Base-by-base conservation (phyloP, 495 filamentous ascomycete genomes). In the Cercophora scortea region DNA sequence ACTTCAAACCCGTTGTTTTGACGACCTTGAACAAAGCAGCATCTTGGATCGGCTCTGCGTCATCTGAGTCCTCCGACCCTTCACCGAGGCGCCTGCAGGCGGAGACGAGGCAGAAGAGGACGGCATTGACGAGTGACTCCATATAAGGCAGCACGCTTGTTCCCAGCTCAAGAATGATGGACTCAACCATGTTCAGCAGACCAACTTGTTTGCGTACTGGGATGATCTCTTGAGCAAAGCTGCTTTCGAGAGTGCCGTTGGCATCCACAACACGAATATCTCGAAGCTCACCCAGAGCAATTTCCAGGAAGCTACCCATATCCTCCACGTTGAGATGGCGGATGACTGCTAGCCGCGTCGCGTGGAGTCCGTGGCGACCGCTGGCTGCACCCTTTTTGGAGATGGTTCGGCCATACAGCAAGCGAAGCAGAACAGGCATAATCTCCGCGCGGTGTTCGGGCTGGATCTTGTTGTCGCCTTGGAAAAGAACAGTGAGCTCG, bases 401-500 rank as follows among this genome's bases (percentile, higher is more conserved):
- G 35, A 96, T 87, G 55, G 87, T 82, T 51, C 87, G 85, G 32
- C 93, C 93, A 60, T 96, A 99, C 6, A 99, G 76, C 33, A 99
- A 66, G 47, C 90, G 79, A 19, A 99, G 78, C 47, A 97, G 75
- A 12, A 99, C 79, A 2, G 93, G 91, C 73, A 95, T 85, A 13
- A 95, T 62, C 18, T 80, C 79, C 16, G 62, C 55, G 5, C 83
- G 82, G 63, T 97, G 87, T 45, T 87, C 80, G 16, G 80, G 70
- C 61, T 85, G 83, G 44, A 96, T 84, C 50, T 82, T 68, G 55
- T 84, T 88, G 49, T 90, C 84, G 8, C 90, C 87, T 60, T 90
- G 88, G 45, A 97, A 81, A 50, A 97, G 86, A 2, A 90, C 81
- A 0, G 89, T 80, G 12, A 97, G 79, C 67, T 96, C 90, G 60